These are phyloP conservation scores for Penicillium expansum DNA, from an alignment of 2,329 filamentous ascomycete species.

Conservation along the genomic window DNA sequence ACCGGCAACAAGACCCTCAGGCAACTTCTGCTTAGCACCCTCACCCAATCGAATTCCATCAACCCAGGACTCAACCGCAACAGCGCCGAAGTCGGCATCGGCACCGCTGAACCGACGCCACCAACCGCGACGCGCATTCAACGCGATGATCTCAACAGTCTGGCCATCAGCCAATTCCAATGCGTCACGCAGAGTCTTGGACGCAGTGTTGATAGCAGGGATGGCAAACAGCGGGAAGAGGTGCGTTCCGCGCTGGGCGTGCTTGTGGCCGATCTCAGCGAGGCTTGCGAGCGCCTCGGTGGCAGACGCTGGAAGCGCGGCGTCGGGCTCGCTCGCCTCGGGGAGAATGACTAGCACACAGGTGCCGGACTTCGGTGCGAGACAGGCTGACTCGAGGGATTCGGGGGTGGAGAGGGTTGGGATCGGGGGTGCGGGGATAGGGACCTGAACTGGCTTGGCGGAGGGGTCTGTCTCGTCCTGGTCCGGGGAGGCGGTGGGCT, in stretches of 20 bases:
- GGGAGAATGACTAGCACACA: constrained; percentile 77
- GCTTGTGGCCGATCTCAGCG: constrained; percentile 72
- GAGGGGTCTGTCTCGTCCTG: constrained; percentile 30
- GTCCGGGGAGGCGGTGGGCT: constrained; percentile 51
- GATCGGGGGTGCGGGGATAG: constrained; percentile 61
- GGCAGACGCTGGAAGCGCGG: constrained; percentile 44
- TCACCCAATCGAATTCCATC: constrained; percentile 90
- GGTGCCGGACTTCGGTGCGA: constrained; percentile 72
- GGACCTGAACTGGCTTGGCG: constrained; percentile 47
- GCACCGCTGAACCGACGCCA: constrained; percentile 67
- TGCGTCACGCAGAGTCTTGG: constrained; percentile 54
- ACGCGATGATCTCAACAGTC: constrained; percentile 67
- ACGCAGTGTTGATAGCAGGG: constrained; percentile 59
- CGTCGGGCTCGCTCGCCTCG: constrained; percentile 49
- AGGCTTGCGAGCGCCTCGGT: constrained; percentile 62
- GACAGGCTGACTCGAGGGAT: constrained; percentile 67
- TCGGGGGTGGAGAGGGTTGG: constrained; percentile 61
- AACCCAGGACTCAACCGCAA: constrained; percentile 77
- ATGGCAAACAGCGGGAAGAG: constrained; percentile 83
- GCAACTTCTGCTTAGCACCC: constrained; percentile 72
- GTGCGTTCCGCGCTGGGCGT: constrained; percentile 62
- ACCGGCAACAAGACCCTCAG: constrained; percentile 55
- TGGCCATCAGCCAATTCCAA: constrained; percentile 59
- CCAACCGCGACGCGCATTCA: constrained; percentile 85
- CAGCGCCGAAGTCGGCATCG: constrained; percentile 49